Conservation (phyloP, 768 basidiomycete genomes). For the Daedaleopsis sinensis region DNA sequence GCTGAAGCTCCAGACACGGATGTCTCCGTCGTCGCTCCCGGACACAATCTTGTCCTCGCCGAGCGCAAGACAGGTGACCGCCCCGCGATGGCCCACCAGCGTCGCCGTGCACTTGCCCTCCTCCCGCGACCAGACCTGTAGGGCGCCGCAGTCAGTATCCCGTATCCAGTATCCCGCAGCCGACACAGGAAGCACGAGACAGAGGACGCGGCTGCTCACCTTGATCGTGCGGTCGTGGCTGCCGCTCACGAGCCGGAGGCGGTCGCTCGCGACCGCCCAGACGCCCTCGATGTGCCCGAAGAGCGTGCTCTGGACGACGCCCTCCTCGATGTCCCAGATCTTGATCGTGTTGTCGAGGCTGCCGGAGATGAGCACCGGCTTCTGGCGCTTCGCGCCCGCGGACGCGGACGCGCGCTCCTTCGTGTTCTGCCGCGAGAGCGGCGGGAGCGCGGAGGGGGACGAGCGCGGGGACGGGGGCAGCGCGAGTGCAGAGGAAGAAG, state of each 20-base stretch:
- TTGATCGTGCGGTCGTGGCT: slow-evolving; percentile 98
- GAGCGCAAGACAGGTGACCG: slow-evolving; percentile 88
- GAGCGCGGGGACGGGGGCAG: neutral
- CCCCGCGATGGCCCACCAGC: slow-evolving; percentile 90
- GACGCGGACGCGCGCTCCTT: neutral
- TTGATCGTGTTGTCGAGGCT: slow-evolving; percentile 95
- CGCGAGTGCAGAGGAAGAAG: neutral
- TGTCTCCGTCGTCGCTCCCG: slow-evolving; percentile 91
- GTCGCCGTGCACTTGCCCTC: slow-evolving; percentile 87
- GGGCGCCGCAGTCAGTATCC: neutral
- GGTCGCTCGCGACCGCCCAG: slow-evolving; percentile 94
- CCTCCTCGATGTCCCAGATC: slow-evolving; percentile 92
- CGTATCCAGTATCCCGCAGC: too few relatives aligned
- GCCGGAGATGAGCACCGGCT: slow-evolving; percentile 83
- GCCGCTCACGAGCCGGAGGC: slow-evolving; percentile 87
- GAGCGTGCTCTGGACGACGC: slow-evolving; percentile 74
- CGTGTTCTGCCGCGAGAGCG: slow-evolving; percentile 13
- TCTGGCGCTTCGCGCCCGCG: slow-evolving; percentile 32
- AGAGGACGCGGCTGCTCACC: too few relatives aligned
- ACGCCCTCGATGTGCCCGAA: slow-evolving; percentile 99
- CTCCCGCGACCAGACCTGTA: slow-evolving; percentile 91
- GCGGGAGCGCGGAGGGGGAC: slow-evolving; percentile 2
- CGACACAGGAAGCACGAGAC: too few relatives aligned
- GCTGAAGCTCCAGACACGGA: slow-evolving; percentile 72
- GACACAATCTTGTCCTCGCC: slow-evolving; percentile 96